phyloP scores from a whole-genome alignment of 2,329 filamentous ascomycete species.

The Fusarium sp. region DNA sequence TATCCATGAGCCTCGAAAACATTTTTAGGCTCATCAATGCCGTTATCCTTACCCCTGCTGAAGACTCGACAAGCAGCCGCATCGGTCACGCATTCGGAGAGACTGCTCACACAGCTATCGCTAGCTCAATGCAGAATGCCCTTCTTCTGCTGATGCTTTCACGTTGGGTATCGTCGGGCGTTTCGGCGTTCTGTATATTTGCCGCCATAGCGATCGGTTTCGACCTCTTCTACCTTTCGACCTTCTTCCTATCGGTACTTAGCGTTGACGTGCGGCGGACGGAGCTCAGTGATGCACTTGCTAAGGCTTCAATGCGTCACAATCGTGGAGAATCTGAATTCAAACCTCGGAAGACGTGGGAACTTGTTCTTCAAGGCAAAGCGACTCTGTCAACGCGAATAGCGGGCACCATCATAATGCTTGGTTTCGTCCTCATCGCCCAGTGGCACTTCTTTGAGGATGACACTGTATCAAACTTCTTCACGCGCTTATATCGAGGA shows the following conservation, averaged over 20 bases:
- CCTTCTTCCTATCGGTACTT: conserved; percentile 84
- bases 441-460: conserved; percentile 85
- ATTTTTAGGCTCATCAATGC: conserved; percentile 84
- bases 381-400: conserved; percentile 79
- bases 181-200: conserved; percentile 83
- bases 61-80: conserved; percentile 76
- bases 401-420: conserved; percentile 80
- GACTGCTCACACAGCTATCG: conserved; percentile 78
- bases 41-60: conserved; percentile 78
- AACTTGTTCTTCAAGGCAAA: conserved; percentile 74
- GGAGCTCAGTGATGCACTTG: conserved; percentile 81
- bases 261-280: conserved; percentile 84
- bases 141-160: conserved; percentile 77
- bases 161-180: conserved; percentile 76
- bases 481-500: conserved; percentile 46
- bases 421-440: conserved; percentile 79
- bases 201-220: conserved; percentile 81
- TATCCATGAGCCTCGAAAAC: conserved; percentile 84
- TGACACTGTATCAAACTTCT: conserved; percentile 58
- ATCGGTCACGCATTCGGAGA: conserved; percentile 82
- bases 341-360: conserved; percentile 63
- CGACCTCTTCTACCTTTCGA: conserved; percentile 84
- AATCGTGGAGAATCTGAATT: conserved; percentile 49
- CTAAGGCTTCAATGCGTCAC: conserved; percentile 65
- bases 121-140: conserved; percentile 78